A percentile compares a stretch with the other conserved stretches of the same genome.
These are phyloP conservation scores for Tolypocladium endophyticum DNA, from an alignment of 2,329 filamentous ascomycete genomes.

Conservation along the genomic window DNA sequence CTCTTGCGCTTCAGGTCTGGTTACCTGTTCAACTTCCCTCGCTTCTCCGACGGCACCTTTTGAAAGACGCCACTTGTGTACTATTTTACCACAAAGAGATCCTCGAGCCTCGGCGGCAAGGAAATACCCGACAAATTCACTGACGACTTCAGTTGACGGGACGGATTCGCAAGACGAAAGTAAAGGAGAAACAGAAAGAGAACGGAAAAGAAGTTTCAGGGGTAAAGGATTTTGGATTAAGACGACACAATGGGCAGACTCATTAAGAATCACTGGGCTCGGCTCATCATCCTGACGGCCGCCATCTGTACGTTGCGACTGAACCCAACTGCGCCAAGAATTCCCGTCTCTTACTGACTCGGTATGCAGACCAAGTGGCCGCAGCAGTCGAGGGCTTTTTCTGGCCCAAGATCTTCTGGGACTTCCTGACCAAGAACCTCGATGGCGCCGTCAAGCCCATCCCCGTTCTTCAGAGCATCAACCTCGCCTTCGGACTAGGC, in stretches of 20 bases:
- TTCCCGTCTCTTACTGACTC: neutral
- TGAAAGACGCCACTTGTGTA: neutral
- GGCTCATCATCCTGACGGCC: constrained; percentile 83
- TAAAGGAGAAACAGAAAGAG: neutral
- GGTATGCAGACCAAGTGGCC: constrained; percentile 65
- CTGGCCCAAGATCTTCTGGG: constrained; percentile 99
- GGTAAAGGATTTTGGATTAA: neutral
- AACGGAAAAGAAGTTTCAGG: constrained; percentile 1
- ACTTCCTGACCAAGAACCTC: constrained; percentile 85
- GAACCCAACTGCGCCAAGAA: neutral
- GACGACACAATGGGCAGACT: constrained; percentile 71
- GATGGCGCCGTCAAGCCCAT: constrained; percentile 77
- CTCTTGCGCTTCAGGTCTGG: constrained; percentile 37
- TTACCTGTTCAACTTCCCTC: constrained; percentile 28
- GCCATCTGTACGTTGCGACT: constrained; percentile 50
- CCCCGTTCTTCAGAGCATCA: constrained; percentile 84
- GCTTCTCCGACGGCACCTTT: neutral
- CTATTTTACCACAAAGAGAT: neutral
- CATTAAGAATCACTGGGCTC: constrained; percentile 99
- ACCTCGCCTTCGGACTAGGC: constrained; percentile 69
- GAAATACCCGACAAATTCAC: neutral
- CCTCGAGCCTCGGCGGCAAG: neutral
- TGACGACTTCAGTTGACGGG: neutral
- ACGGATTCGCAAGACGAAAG: neutral
- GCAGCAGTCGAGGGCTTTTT: constrained; percentile 83